Evolutionary conservation across 208 protist species (phyloP), one percentile per base, ranked within the genome.

Genomic region (Trichomonas vaginalis): DNA sequence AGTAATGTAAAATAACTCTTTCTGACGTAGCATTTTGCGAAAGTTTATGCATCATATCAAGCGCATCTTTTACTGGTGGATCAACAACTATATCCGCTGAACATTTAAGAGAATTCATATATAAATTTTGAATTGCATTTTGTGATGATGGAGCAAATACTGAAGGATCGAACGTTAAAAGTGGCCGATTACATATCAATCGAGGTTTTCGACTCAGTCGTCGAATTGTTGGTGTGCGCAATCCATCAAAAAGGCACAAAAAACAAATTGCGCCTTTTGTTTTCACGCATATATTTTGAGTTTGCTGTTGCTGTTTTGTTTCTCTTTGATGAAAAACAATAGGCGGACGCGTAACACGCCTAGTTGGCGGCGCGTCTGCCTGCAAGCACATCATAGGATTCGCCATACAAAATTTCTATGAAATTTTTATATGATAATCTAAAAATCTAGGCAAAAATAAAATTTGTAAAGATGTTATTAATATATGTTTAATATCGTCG

Each of bases 351-450:
- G 82, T 90, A 12, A 90, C 82, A 15, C 82, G 10, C 12, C 82
- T 46, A 2, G 32, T 21, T 48, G 82, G 82, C 35, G 82, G 82
- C 2, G 10, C 6, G 12, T 90, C 82, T 8, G 15, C 42, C 42
- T 90, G 82, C 17, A 90, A n/a, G 48, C 82, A 90, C 42, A 90
- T 90, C 82, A 90, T 90, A 56, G 49, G 49, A 56, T 56, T 56
- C 49, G 49, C 49, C 49, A 56, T 56, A 56, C 15, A 21, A 21
- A 21, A 21, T 56, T 56, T 56, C 15, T 21, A 8, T 56, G 8
- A 21, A 21, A 21, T 56, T 56, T 56, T 56, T 56, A 56, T 56
- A 21, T 56, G 15, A 56, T 15, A 56, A 56, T 56, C 49, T 56
- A 8, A 15, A 56, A 56, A 56, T 56, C 8, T 56, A 56, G 49